Evolutionary conservation across 208 protist genomes (phyloP).

Genomic region (Leishmania amazonensis): DNA sequence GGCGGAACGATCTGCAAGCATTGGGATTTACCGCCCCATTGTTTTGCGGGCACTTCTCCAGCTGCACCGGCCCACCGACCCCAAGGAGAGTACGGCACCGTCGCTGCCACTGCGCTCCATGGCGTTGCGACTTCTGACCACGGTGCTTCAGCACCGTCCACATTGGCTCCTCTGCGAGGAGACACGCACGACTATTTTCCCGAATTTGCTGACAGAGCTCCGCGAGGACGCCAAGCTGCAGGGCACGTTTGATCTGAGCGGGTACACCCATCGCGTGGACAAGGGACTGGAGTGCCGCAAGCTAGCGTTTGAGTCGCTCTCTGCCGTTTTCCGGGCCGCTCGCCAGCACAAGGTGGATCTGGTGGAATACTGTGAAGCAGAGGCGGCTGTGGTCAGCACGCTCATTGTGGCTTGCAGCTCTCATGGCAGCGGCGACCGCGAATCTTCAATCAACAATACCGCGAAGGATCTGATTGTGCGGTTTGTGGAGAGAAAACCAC

Average conservation of each 20-base stretch:
- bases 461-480: conserved; percentile 47
- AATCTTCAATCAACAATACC: conserved; percentile 46
- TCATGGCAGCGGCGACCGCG: conserved; percentile 45
- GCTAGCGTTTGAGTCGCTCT: conserved; percentile 94
- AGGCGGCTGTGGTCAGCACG: conserved; percentile 34
- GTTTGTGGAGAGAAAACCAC: conserved; percentile 43
- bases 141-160: conserved; percentile 34
- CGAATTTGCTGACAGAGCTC: conserved; percentile 30
- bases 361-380: conserved; percentile 49
- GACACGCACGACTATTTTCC: conserved; percentile 21
- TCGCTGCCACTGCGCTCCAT: conserved; percentile 32
- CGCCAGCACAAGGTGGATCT: conserved; percentile 31
- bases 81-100: conserved; percentile 29
- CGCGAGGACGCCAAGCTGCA: conserved; percentile 48
- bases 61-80: conserved; percentile 12
- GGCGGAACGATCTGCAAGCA: conserved; percentile 19
- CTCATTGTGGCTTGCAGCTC: conserved; percentile 52
- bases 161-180: conserved; percentile 44
- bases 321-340: conserved; percentile 63
- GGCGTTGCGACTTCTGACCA: conserved; percentile 44
- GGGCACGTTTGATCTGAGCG: conserved; percentile 85
- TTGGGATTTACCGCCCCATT: conserved; percentile 21
- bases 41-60: conserved; percentile 24
- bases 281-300: conserved; percentile 95
- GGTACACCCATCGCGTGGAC: conserved; percentile 94